Evolutionary conservation across 2,329 filamentous ascomycete genomes (phyloP).

Genomic region (Pseudocercospora musae): DNA sequence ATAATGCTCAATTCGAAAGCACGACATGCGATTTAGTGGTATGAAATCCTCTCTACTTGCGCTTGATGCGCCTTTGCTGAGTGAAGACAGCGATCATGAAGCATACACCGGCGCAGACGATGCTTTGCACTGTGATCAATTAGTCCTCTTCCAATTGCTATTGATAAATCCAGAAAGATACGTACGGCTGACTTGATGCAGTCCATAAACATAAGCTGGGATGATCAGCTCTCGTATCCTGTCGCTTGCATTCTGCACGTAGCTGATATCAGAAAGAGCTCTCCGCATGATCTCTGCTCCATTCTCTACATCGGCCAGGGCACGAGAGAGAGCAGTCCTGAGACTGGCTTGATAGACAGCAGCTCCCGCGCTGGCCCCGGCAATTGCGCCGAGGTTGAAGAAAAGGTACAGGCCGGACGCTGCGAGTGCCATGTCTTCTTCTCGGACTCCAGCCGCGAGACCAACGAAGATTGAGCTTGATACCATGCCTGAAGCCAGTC

Average conservation of each 20-base stretch:
- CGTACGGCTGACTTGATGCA: conserved; percentile 30
- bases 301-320: conserved; percentile 33
- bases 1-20: not conserved
- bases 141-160: not conserved
- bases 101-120: conserved; percentile 12
- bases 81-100: conserved; percentile 9
- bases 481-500: conserved; percentile 51
- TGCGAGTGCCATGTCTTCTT: conserved; percentile 49
- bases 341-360: conserved; percentile 40
- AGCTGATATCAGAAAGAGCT: conserved; percentile 41
- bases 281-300: conserved; percentile 40
- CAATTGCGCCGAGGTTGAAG: conserved; percentile 43
- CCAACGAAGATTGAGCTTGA: conserved; percentile 49
- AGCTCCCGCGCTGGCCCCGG: conserved; percentile 40
- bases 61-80: conserved; percentile 3
- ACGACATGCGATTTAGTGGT: not conserved
- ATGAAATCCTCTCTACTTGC: not conserved
- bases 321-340: conserved; percentile 31
- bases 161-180: not conserved
- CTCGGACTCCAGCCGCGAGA: conserved; percentile 47
- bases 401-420: conserved; percentile 49
- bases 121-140: conserved; percentile 7
- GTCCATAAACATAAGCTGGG: conserved; percentile 27
- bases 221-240: conserved; percentile 22
- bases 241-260: conserved; percentile 32